A percentile compares a stretch with the other conserved stretches of the same genome.
These are phyloP conservation scores for Hansenula sp. DNA, from an alignment of 1,139 yeast genomes.

Conservation along the genomic window DNA sequence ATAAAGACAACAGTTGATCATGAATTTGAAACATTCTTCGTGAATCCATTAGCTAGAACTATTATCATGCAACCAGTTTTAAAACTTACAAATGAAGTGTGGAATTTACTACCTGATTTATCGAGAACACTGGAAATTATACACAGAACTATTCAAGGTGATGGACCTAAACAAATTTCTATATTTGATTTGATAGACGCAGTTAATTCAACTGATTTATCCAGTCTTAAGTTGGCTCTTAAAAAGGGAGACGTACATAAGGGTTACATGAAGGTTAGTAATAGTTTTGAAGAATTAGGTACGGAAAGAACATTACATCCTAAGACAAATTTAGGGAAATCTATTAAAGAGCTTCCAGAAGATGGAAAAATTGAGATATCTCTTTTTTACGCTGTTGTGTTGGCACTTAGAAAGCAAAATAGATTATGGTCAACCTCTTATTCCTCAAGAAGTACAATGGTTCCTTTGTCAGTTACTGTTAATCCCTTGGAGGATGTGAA, in stretches of 20 bases:
- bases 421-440: slow-evolving; percentile 36
- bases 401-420: slow-evolving; percentile 44
- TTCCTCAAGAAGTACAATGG: slow-evolving; percentile 23
- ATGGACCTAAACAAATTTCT: slow-evolving; percentile 45
- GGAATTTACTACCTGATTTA: slow-evolving; percentile 30
- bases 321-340: slow-evolving; percentile 25
- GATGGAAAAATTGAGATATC: slow-evolving; percentile 15
- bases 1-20: slow-evolving; percentile 23
- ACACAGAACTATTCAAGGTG: slow-evolving; percentile 48
- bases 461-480: slow-evolving; percentile 44
- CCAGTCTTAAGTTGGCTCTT: not conserved
- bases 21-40: slow-evolving; percentile 20
- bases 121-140: slow-evolving; percentile 44
- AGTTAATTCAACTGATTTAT: slow-evolving; percentile 26
- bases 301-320: slow-evolving; percentile 20
- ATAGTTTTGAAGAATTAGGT: slow-evolving; percentile 13
- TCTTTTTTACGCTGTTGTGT: slow-evolving; percentile 39
- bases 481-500: slow-evolving; percentile 38
- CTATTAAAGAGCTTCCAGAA: slow-evolving; percentile 3
- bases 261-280: slow-evolving; percentile 23
- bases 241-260: slow-evolving; percentile 1
- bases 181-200: slow-evolving; percentile 42
- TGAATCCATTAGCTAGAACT: slow-evolving; percentile 25
- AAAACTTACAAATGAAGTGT: slow-evolving; percentile 26
- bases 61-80: slow-evolving; percentile 20